Conservation (phyloP, 768 basidiomycete species). For the Tylopilus intermedius region DNA sequence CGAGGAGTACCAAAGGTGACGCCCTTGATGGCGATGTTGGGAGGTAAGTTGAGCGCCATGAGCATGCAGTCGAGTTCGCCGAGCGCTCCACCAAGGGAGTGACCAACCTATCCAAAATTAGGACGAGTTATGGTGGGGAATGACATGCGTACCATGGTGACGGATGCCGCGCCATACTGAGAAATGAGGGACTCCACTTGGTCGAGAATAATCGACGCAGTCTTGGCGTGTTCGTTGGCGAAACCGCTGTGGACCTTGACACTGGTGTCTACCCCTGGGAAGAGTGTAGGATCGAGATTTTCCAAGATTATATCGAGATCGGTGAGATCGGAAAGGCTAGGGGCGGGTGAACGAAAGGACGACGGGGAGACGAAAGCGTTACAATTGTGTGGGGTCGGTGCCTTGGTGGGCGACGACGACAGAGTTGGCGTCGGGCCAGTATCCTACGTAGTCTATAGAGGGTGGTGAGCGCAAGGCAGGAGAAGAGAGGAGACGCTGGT, state of each 20-base stretch:
- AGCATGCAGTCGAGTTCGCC: conserved; percentile 48
- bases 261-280: conserved; percentile 46
- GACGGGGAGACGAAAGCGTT: conserved; percentile 10
- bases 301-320: conserved; percentile 41
- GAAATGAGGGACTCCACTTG: conserved; percentile 40
- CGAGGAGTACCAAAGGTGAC: conserved; percentile 31
- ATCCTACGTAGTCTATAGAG: conserved; percentile 52
- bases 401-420: conserved; percentile 62
- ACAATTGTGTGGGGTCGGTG: conserved; percentile 55
- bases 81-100: conserved; percentile 50
- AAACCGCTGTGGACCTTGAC: conserved; percentile 54
- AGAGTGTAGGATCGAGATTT: conserved; percentile 41
- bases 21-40: conserved; percentile 29
- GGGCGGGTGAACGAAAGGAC: neutral
- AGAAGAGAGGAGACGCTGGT: conserved; percentile 6
- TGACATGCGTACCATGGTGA: conserved; percentile 36
- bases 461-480: neutral
- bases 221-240: conserved; percentile 44
- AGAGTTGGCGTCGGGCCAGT: conserved; percentile 45
- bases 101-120: conserved; percentile 34
- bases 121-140: neutral
- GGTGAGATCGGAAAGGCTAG: conserved; percentile 47
- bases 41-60: conserved; percentile 44
- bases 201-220: conserved; percentile 40
- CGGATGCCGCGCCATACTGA: conserved; percentile 33